Conservation (phyloP, 352 stramenopile genomes). For the Globisporangium lucens region DNA sequence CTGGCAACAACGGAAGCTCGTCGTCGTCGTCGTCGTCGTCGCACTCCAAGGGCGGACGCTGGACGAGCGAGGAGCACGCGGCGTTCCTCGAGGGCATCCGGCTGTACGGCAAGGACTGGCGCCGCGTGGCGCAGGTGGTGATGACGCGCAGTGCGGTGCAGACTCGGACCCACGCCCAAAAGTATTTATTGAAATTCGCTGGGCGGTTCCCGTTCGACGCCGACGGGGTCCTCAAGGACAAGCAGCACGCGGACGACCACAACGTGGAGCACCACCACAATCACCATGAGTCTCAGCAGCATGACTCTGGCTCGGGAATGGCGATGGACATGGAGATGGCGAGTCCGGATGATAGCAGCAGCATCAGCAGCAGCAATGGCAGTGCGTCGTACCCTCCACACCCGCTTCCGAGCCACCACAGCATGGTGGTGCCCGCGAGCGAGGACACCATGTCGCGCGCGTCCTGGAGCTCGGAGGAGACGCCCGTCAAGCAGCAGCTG, state of each 20-base stretch:
- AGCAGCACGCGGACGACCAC: slow-evolving; percentile 23
- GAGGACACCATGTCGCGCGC: slow-evolving; percentile 12
- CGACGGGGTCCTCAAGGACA: slow-evolving; percentile 28
- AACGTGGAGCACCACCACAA: background rate
- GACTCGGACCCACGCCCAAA: slow-evolving; percentile 87
- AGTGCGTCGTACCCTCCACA: background rate
- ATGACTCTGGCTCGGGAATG: slow-evolving; percentile 1
- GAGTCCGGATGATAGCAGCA: background rate
- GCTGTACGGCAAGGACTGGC: slow-evolving; percentile 87
- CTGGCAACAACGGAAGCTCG: slow-evolving; percentile 13
- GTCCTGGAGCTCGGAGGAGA: slow-evolving; percentile 37
- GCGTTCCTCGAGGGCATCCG: slow-evolving; percentile 85
- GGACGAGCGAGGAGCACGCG: slow-evolving; percentile 85
- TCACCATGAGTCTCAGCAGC: slow-evolving; percentile 12
- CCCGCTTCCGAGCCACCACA: background rate
- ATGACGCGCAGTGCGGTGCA: slow-evolving; percentile 84
- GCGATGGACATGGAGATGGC: slow-evolving; percentile 4
- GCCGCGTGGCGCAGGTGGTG: slow-evolving; percentile 78
- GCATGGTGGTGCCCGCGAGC: slow-evolving; percentile 6
- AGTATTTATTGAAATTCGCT: slow-evolving; percentile 92
- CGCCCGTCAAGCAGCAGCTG: slow-evolving; percentile 10
- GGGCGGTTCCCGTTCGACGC: slow-evolving; percentile 75
- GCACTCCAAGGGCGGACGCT: slow-evolving; percentile 78
- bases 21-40: slow-evolving; percentile 12
- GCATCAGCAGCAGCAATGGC: background rate